These are phyloP conservation scores for Populus hybrid DNA, from an alignment of 441 rosid genomes.

Conservation along the genomic window DNA sequence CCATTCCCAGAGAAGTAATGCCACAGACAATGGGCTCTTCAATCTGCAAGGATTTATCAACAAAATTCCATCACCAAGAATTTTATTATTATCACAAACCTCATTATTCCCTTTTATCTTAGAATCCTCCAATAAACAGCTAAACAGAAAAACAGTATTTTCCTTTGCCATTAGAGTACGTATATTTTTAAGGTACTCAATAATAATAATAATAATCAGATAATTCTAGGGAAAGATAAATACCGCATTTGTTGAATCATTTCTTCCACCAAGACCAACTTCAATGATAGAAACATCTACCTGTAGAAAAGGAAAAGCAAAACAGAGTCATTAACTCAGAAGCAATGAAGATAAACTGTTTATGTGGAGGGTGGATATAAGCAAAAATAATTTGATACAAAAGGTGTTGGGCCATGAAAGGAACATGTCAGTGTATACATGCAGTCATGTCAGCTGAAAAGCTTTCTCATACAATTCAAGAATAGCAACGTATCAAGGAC, in stretches of 20 bases:
- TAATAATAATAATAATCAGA: background rate
- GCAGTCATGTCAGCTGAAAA: background rate
- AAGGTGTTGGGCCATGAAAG: no score
- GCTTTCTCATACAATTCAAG: background rate
- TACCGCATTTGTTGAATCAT: conserved; percentile 88
- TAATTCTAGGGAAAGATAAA: conserved; percentile 22
- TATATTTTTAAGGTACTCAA: background rate
- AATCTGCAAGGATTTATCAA: conserved; percentile 48
- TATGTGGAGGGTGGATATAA: background rate
- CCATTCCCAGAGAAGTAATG: conserved; percentile 83
- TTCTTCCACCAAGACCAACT: conserved; percentile 82
- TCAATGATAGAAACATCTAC: conserved; percentile 89
- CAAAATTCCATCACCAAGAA: conserved; percentile 1
- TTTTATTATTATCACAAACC: conserved; percentile 3
- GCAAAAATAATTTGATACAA: background rate
- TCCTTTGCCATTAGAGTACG: background rate
- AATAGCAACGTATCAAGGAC: background rate
- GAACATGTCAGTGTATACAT: no score
- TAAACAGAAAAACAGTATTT: background rate
- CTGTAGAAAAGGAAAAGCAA: conserved; percentile 32
- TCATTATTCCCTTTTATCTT: background rate
- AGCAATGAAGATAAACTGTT: background rate
- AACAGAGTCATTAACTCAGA: background rate
- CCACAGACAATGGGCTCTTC: conserved; percentile 83
- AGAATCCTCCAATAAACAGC: background rate